These are phyloP conservation scores for Vicia sativa DNA, from an alignment of 306 rosid species.

Conservation along the genomic window DNA sequence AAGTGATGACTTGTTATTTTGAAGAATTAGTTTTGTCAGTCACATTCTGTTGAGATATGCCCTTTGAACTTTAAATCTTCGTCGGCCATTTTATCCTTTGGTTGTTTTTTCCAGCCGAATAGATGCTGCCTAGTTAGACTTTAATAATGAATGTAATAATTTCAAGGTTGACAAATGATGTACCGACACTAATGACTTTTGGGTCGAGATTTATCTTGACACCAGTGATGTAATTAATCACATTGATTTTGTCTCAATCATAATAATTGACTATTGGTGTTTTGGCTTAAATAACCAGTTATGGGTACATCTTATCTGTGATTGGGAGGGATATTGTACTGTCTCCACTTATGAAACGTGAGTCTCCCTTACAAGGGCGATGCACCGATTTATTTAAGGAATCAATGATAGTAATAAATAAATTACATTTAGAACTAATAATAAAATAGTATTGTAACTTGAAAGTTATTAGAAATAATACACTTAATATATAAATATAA, in stretches of 20 bases:
- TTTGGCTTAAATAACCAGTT: neutral
- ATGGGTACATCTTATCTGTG: neutral
- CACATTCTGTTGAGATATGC: constrained; percentile 29
- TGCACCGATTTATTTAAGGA: too few species aligned
- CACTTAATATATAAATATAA: too few species aligned
- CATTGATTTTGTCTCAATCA: neutral
- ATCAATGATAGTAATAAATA: too few species aligned
- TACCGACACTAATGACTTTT: neutral
- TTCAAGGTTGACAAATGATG: constrained; percentile 14
- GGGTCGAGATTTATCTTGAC: constrained; percentile 18
- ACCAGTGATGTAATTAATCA: constrained; percentile 17
- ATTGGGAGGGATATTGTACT: neutral
- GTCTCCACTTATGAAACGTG: neutral
- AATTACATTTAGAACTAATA: too few species aligned
- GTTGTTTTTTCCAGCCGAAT: constrained; percentile 8
- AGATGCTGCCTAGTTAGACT: constrained; percentile 24
- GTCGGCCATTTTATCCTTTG: neutral
- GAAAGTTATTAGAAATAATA: too few species aligned
- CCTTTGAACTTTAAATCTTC: constrained; percentile 22
- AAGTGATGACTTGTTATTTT: constrained; percentile 24
- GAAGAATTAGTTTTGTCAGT: constrained; percentile 14
- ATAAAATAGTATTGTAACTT: too few species aligned
- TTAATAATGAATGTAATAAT: constrained; percentile 30
- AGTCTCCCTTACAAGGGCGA: neutral
- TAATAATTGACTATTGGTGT: neutral